Evolutionary conservation across 768 basidiomycete genomes (phyloP), one percentile per base, ranked within the genome.

Genomic region (Lactifluus subvellereus): DNA sequence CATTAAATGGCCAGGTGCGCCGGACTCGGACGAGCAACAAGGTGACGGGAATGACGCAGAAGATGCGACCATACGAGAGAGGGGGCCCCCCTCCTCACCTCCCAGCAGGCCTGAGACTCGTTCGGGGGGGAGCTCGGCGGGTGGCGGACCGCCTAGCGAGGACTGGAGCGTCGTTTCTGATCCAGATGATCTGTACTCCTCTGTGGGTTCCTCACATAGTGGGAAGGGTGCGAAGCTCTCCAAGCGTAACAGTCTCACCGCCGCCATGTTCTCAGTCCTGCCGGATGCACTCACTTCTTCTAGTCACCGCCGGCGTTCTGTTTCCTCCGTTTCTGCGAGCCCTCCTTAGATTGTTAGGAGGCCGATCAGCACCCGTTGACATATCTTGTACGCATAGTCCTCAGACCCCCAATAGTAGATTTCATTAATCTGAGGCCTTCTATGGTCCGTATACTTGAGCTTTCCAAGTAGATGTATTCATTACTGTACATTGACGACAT

Each of bases 131-230:
- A 71, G 69, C 56, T 71, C 72, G 13, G 59, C 80, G 65, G 84
- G 81, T 67, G 87, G 86, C 7, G 75, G 75, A 43, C 78, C 74
- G 6, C 77, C 83, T 20, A 92, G 90, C 69, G 88, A 89, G 70
- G 90, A 91, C 69, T 93, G 91, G 91, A 92, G 91, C 70, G 86
- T 93, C 43, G 88, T 93, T 38, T 91, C 89, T 42, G 89, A 92
- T 60, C 79, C 79, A 61, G 89, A 90, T 43, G 87, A 85, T 53
- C 74, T 75, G 22, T 77, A 78, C 30, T 83, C 79, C 11, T 86
- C 86, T 7, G 71, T 82, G 54, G 77, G 83, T 47, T 86, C 85
- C 38, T 58, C 65, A 6, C 33, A 52, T 13, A 57, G 48, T 14
- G 55, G 57, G 51, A 61, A 61, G 35, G 56, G 57, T 33, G 33